Percentiles rank a stretch among this genome's conserved stretches.
Evolutionary conservation across 2,329 filamentous ascomycete species (phyloP).

Genomic region (Penicillium sp.): DNA sequence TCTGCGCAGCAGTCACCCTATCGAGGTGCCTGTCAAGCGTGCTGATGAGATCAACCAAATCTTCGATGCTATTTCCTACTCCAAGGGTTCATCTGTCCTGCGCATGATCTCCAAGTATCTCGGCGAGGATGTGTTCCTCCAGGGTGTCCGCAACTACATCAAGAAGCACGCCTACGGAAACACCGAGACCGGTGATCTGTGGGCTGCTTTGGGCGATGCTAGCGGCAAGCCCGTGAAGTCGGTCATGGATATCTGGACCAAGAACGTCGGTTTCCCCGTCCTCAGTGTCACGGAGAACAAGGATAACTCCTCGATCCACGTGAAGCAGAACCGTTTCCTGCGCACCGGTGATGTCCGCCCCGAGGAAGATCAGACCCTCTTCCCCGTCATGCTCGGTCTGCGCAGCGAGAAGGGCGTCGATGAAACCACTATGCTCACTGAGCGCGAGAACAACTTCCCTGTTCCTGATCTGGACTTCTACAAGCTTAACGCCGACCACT

Average conservation of each 20-base stretch:
- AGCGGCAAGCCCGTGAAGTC: slow-evolving; percentile 88
- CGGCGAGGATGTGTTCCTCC: slow-evolving; percentile 88
- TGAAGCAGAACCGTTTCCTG: slow-evolving; percentile 95
- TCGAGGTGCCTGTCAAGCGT: slow-evolving; percentile 93
- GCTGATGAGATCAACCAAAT: slow-evolving; percentile 98
- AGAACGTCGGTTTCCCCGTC: slow-evolving; percentile 91
- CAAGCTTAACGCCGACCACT: slow-evolving; percentile 95
- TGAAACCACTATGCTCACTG: slow-evolving; percentile 69
- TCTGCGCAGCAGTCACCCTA: slow-evolving; percentile 89
- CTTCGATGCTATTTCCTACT: slow-evolving; percentile 96
- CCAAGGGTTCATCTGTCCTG: slow-evolving; percentile 91
- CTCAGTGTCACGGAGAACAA: slow-evolving; percentile 79
- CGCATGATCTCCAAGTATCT: slow-evolving; percentile 97
- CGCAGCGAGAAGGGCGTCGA: slow-evolving; percentile 82
- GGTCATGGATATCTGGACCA: slow-evolving; percentile 96
- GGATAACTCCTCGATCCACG: slow-evolving; percentile 69
- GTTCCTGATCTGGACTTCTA: slow-evolving; percentile 82
- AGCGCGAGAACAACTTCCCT: slow-evolving; percentile 76
- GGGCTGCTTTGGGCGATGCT: slow-evolving; percentile 81
- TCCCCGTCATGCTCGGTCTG: slow-evolving; percentile 85
- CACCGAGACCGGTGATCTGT: slow-evolving; percentile 86
- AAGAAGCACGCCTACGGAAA: slow-evolving; percentile 98
- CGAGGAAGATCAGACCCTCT: slow-evolving; percentile 85
- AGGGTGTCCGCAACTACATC: slow-evolving; percentile 86
- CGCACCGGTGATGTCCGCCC: slow-evolving; percentile 90